Evolutionary conservation across 345 rosid genomes (phyloP), one percentile per base, ranked within the genome.

Genomic region (Citrus unshiu): DNA sequence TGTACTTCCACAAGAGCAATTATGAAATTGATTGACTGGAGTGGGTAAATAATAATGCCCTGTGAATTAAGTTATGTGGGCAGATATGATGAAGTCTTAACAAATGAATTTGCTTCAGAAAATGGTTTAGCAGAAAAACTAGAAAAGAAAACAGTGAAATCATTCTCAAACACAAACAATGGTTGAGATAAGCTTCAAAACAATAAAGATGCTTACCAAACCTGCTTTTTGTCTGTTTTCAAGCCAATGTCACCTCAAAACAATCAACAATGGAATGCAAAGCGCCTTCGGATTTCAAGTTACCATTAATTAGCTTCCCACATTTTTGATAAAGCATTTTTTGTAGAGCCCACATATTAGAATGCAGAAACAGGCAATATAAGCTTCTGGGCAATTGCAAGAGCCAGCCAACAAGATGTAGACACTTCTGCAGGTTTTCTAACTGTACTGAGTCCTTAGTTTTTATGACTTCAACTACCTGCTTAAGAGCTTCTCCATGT

Each of bases 401-500:
- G 8, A 18, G 69, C 58, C 77, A 40, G 43, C 69, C 46, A 69
- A 19, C 59, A 43, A 74, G 37, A 19, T 40, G 59, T 43, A 2
- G 58, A 25, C 29, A 21, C 59, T 62, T 66, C 10, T 21, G 58
- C 5, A n/a, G 49, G 49, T 34, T 76, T 32, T 63, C 49, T 64
- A 32, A 64, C 32, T 30, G 61, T 49, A 22, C 32, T 3, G 10
- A 10, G 34, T 58, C 40, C 34, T 19, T 8, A 51, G 34, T 65
- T 5, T 75, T 65, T 46, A 76, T 49, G 49, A 59, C 40, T 58
- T 27, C 63, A 76, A 32, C 78, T n/a, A 39, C 77, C 46, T 24
- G 8, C 43, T 43, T 14, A 16, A 73, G 24, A 35, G 25, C 30
- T 63, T 49, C 29, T 64, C 14, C 7, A 4, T 22, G 63, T 49